Evolutionary conservation across 2,329 filamentous ascomycete species (phyloP).

Genomic region (Chaetomiaceae sp.): DNA sequence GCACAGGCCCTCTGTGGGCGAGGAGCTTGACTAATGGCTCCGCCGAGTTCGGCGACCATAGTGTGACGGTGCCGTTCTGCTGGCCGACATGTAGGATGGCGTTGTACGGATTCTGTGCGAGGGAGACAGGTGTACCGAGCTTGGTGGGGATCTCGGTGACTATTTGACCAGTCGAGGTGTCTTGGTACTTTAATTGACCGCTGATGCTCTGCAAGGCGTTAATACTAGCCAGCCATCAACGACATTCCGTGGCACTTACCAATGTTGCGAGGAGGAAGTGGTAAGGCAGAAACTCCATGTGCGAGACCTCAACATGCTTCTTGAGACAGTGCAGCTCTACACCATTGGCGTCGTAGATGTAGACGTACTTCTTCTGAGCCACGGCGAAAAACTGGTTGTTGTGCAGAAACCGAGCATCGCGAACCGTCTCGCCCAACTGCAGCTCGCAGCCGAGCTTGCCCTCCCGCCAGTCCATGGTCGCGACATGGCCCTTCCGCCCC

Average conservation of each 20-base stretch:
- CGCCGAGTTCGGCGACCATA: conserved; percentile 91
- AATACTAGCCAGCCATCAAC: conserved; percentile 13
- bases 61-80: conserved; percentile 86
- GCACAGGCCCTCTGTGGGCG: conserved; percentile 82
- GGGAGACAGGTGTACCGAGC: conserved; percentile 73
- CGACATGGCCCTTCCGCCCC: conserved; percentile 88
- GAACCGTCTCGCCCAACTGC: conserved; percentile 82
- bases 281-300: conserved; percentile 94
- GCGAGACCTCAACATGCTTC: conserved; percentile 83
- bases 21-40: conserved; percentile 86
- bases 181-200: conserved; percentile 87
- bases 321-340: conserved; percentile 88
- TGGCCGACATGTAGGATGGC: conserved; percentile 88
- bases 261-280: conserved; percentile 89
- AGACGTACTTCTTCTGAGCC: conserved; percentile 92
- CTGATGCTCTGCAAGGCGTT: conserved; percentile 54
- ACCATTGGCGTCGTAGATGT: conserved; percentile 89
- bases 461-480: conserved; percentile 92
- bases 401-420: conserved; percentile 87
- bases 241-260: conserved; percentile 42
- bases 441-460: conserved; percentile 88
- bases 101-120: conserved; percentile 87
- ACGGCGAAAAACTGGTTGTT: conserved; percentile 94
- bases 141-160: conserved; percentile 81
- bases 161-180: conserved; percentile 86